phyloP scores from a whole-genome alignment of 805 yeast species.

The Cyberlindnera subsufficiens region DNA sequence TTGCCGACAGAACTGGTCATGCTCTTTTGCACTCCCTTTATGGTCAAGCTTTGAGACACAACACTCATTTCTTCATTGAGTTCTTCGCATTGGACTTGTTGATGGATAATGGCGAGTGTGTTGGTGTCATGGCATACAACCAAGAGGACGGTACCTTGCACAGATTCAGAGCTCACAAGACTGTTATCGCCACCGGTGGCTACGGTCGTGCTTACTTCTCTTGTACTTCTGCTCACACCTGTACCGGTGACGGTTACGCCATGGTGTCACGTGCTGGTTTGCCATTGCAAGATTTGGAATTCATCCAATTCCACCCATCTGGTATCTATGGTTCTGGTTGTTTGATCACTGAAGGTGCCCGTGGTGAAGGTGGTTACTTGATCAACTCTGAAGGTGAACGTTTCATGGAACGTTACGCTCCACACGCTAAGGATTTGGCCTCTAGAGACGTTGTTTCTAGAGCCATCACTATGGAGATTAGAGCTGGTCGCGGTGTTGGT shows the following conservation, averaged over 20 bases:
- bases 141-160: conserved; percentile 98
- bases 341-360: conserved; percentile 97
- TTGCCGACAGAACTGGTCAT: conserved; percentile 98
- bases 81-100: conserved; percentile 91
- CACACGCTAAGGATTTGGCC: conserved; percentile 96
- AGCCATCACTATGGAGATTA: conserved; percentile 97
- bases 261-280: conserved; percentile 98
- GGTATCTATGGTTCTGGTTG: conserved; percentile 99
- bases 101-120: conserved; percentile 93
- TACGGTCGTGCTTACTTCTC: conserved; percentile 98
- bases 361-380: conserved; percentile 99
- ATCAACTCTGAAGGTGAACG: conserved; percentile 97
- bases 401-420: conserved; percentile 99
- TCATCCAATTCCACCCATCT: conserved; percentile 98
- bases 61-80: conserved; percentile 97
- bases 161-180: conserved; percentile 95
- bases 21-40: conserved; percentile 92
- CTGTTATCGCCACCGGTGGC: conserved; percentile 98
- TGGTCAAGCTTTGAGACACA: conserved; percentile 94
- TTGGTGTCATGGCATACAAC: conserved; percentile 95
- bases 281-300: conserved; percentile 95
- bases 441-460: conserved; percentile 98
- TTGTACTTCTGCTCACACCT: conserved; percentile 98
- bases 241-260: conserved; percentile 99
- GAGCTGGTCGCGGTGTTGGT: conserved; percentile 99